Evolutionary conservation across 2,329 filamentous ascomycete species (phyloP).

Genomic region (Boeremia exigua): DNA sequence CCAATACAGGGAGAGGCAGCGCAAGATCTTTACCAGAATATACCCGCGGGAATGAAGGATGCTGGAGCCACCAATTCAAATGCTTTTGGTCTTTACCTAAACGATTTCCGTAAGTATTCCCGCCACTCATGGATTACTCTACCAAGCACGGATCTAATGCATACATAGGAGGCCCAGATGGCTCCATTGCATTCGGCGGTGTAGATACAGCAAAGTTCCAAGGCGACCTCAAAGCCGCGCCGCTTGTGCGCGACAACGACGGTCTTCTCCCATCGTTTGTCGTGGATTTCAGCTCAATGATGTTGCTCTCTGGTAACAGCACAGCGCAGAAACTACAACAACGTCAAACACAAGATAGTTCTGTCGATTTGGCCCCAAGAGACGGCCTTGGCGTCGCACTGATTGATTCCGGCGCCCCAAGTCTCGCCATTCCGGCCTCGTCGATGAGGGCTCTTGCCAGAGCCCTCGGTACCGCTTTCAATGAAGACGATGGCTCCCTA

Average conservation of each 20-base stretch:
- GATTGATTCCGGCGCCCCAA: neutral
- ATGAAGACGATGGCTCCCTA: neutral
- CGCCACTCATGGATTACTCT: no score
- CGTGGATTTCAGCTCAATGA: neutral
- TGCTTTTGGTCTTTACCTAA: neutral
- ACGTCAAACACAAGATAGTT: neutral
- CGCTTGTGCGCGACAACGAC: neutral
- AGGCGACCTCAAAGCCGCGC: neutral
- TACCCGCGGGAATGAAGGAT: neutral
- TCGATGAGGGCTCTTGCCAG: neutral
- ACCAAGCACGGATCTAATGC: no score
- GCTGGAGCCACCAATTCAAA: neutral
- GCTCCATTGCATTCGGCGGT: constrained; percentile 1
- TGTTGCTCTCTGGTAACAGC: neutral
- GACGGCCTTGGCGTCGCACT: neutral
- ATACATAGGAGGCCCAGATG: neutral
- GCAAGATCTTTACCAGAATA: neutral
- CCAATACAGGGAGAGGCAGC: neutral
- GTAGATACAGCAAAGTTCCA: constrained; percentile 1
- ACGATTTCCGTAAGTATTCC: neutral
- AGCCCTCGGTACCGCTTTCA: neutral
- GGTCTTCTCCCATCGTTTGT: neutral
- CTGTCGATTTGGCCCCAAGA: neutral
- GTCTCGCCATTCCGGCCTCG: neutral
- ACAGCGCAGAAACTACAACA: neutral